Evolutionary conservation across 1,139 yeast genomes (phyloP).

Genomic region (Scheffersomyces titani): DNA sequence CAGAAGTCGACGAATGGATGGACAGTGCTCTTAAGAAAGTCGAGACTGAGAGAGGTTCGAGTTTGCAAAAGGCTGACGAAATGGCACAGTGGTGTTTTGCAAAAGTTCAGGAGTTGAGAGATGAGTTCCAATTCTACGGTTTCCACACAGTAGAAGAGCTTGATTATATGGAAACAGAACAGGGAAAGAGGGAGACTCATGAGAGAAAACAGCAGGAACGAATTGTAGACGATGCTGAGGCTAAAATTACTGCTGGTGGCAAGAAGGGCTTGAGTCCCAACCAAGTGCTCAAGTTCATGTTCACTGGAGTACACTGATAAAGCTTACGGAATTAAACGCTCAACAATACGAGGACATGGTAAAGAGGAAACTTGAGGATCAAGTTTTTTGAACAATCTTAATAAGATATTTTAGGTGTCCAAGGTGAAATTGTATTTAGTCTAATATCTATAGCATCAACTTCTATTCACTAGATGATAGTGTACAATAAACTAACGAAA

Average conservation of each 20-base stretch:
- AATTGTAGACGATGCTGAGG: slow-evolving; percentile 28
- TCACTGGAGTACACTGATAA: slow-evolving; percentile 27
- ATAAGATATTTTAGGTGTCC: no score
- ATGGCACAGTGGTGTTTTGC: slow-evolving; percentile 65
- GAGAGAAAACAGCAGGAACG: slow-evolving; percentile 27
- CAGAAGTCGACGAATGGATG: slow-evolving; percentile 91
- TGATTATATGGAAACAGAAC: slow-evolving; percentile 35
- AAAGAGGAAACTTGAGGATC: not conserved
- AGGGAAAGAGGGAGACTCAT: slow-evolving; percentile 39
- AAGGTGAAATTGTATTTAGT: not conserved
- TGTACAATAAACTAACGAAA: not conserved
- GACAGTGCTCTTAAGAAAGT: slow-evolving; percentile 49
- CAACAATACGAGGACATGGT: not conserved
- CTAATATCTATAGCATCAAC: not conserved
- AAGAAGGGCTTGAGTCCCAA: slow-evolving; percentile 37
- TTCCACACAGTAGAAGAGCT: slow-evolving; percentile 55
- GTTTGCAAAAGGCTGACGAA: slow-evolving; percentile 46
- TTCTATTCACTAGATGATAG: not conserved
- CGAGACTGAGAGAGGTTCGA: slow-evolving; percentile 24
- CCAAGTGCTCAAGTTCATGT: slow-evolving; percentile 43
- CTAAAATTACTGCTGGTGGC: slow-evolving; percentile 32
- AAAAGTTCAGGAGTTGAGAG: slow-evolving; percentile 51
- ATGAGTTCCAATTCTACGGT: slow-evolving; percentile 64
- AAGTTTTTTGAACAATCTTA: not conserved
- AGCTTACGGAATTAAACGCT: not conserved